Evolutionary conservation across 164 flowering plant genomes (phyloP).

Genomic region (Stephania yunnanensis): DNA sequence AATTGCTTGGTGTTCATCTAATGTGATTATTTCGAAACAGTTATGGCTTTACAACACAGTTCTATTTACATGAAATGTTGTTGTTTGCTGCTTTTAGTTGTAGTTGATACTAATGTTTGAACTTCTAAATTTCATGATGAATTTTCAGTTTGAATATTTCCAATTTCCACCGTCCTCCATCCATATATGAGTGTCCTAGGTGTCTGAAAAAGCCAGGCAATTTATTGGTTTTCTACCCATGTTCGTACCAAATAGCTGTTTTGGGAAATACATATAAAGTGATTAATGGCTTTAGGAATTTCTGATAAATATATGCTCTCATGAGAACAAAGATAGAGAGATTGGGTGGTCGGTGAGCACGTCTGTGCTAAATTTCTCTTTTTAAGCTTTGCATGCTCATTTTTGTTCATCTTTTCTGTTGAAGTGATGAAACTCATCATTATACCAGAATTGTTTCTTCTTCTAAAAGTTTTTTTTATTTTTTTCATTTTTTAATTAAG

Average conservation of each 20-base stretch:
- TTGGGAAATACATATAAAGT: too few species aligned
- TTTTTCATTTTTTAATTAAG: neutral
- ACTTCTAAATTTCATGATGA: neutral
- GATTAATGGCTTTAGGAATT: too few species aligned
- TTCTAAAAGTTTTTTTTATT: neutral
- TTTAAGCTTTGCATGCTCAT: neutral
- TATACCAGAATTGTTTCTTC: neutral
- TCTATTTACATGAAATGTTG: neutral
- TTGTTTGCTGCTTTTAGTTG: neutral
- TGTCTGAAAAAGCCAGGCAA: neutral
- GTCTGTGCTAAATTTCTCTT: too few species aligned
- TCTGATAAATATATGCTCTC: too few species aligned
- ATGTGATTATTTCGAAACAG: neutral
- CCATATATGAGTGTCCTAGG: neutral
- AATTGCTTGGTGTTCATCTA: too few species aligned
- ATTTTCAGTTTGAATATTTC: neutral
- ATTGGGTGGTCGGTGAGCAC: too few species aligned
- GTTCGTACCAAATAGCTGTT: neutral
- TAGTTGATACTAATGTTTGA: too few species aligned
- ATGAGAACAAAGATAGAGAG: too few species aligned
- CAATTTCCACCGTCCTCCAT: neutral
- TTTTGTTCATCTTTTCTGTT: neutral
- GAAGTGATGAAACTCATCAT: neutral
- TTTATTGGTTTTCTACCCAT: neutral
- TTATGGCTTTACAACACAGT: neutral